Percentiles rank a stretch among this genome's conserved stretches.
These are phyloP conservation scores for Microdochium nivale DNA, from an alignment of 2,329 filamentous ascomycete genomes.

Conservation along the genomic window DNA sequence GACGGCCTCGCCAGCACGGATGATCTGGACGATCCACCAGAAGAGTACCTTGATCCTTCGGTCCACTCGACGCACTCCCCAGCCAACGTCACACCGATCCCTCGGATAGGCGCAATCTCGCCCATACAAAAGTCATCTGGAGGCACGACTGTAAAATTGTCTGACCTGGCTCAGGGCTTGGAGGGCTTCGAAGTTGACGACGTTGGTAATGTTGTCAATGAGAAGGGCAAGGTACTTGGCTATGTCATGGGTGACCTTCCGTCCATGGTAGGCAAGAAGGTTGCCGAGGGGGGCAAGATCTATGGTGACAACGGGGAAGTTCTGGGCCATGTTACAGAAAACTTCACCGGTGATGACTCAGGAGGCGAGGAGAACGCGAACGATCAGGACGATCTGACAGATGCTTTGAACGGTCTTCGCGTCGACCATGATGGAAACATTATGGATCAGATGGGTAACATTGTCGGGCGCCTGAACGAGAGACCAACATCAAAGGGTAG, in stretches of 20 bases:
- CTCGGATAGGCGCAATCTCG: slow-evolving; percentile 30
- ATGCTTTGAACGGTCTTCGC: slow-evolving; percentile 24
- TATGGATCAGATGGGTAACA: slow-evolving; percentile 31
- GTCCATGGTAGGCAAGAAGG: slow-evolving; percentile 41
- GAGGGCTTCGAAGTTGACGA: slow-evolving; percentile 41
- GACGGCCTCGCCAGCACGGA: slow-evolving; percentile 13
- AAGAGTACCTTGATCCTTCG: slow-evolving; percentile 21
- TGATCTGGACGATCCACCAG: slow-evolving; percentile 15
- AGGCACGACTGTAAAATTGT: slow-evolving; percentile 12
- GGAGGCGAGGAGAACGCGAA: slow-evolving; percentile 11
- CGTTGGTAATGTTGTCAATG: slow-evolving; percentile 44
- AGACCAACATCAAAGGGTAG: neutral
- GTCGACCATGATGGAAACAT: slow-evolving; percentile 38
- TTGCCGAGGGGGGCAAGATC: slow-evolving; percentile 36
- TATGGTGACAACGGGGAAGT: slow-evolving; percentile 32
- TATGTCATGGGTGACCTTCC: slow-evolving; percentile 45
- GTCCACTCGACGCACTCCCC: slow-evolving; percentile 19
- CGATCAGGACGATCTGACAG: slow-evolving; percentile 9
- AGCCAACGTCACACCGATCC: slow-evolving; percentile 30
- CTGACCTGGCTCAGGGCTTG: slow-evolving; percentile 29
- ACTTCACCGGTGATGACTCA: slow-evolving; percentile 21
- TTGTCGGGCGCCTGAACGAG: slow-evolving; percentile 36
- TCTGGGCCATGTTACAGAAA: slow-evolving; percentile 34
- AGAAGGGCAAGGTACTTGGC: slow-evolving; percentile 40
- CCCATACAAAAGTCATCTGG: neutral